These are phyloP conservation scores for Casaregolazyma lundiana DNA, from an alignment of 1,139 yeast species.

Conservation along the genomic window DNA sequence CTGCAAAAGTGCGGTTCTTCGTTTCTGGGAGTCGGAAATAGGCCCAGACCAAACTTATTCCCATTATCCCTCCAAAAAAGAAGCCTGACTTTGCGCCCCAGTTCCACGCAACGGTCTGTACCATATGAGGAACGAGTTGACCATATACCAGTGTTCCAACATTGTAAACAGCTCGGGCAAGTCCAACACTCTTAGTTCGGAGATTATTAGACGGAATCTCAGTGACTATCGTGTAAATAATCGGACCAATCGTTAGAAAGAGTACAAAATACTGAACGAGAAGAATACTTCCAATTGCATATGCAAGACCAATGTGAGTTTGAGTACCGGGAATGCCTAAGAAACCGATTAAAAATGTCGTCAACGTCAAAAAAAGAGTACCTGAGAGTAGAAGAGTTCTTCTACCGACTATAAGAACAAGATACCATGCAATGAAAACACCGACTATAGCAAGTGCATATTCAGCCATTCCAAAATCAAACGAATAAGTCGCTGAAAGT, in stretches of 20 bases:
- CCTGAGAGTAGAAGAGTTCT: conserved; percentile 45
- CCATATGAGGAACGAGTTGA: conserved; percentile 50
- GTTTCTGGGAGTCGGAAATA: conserved; percentile 57
- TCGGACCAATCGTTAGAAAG: conserved; percentile 52
- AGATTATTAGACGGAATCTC: conserved; percentile 52
- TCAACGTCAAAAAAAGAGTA: conserved; percentile 33
- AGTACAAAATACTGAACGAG: conserved; percentile 34
- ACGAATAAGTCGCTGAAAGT: conserved; percentile 14
- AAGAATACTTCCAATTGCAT: conserved; percentile 17
- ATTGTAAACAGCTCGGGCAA: conserved; percentile 46
- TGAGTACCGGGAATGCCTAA: conserved; percentile 23
- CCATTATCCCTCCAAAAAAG: conserved; percentile 49
- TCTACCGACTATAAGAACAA: too few relatives aligned
- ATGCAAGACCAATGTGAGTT: conserved; percentile 16
- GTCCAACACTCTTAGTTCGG: conserved; percentile 50
- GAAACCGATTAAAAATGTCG: conserved; percentile 38
- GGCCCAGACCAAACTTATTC: conserved; percentile 34
- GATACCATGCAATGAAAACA: conserved; percentile 39
- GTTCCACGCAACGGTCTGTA: conserved; percentile 52
- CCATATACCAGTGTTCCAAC: conserved; percentile 40
- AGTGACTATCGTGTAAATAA: conserved; percentile 50
- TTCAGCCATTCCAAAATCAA: conserved; percentile 18
- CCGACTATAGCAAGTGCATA: conserved; percentile 45
- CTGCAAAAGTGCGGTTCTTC: conserved; percentile 52
- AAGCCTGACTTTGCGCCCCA: conserved; percentile 57